Base-by-base conservation (phyloP, 129 eudicot genomes). In the Flaveria ramosissima region DNA sequence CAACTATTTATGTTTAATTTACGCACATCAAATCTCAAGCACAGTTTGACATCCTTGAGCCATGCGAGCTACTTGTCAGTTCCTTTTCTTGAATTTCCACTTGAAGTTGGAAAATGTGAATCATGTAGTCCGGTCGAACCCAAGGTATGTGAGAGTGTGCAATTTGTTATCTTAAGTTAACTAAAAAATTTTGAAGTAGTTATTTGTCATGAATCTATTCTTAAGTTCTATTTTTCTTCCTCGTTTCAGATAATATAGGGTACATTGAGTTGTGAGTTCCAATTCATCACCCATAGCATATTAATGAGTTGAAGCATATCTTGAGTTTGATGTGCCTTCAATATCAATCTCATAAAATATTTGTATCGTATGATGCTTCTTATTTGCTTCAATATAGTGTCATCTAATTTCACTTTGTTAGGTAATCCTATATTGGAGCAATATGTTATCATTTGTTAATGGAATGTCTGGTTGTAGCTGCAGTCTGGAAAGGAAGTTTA, bases 61-160 rank as follows among this genome's bases (percentile, higher is more conserved):
- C 99, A 95, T 78, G 86, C 92, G 9, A 91, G 94, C 77, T 96
- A 91, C 74, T 83, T 95, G n/a, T 77, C 92, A 56, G 91, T 91
- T 85, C 99, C 99, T 9, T 95, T 91, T 74, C 94, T 95, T 57
- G 96, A 96, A 56, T 82, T 95, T 73, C 99, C 97, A 3, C 93
- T 95, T 46, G 99, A 95, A 77, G 78, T 71, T 55, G 99, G 99
- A 6, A 95, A 78, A 81, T 95, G 99, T 57, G 99, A 95, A 83
- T 76, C 99, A 3, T 95, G 99, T 85, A 97, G 99, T 14, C 86
- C 96, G 4, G 93, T 89, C 17, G 99, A 95, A 81, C 86, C 90
- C 0, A 94, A 96, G 61, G 86, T 89, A 70, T 95, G 97, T 73
- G 99, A 95, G 89, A 97, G 99, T 89, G 74, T 73, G 82, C 12